Base-by-base conservation (phyloP, 2,329 filamentous ascomycete species). In the Incumbomyces lentus region DNA sequence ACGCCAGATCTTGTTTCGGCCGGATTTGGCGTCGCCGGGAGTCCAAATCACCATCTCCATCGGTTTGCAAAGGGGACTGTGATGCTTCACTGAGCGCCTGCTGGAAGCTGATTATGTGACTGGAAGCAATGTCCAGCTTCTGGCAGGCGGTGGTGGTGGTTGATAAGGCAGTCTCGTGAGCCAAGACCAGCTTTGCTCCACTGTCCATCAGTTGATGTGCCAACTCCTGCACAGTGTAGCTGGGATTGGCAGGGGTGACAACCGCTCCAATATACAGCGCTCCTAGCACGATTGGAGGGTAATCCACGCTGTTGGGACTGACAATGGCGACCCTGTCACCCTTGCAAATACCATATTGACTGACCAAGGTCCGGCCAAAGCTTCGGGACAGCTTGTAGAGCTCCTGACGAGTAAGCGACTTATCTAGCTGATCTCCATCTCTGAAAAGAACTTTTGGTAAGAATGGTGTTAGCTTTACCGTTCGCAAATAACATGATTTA, bases 221-320 rank as follows among this genome's bases (percentile, higher is more conserved):
- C 30, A 95, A 74, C 65, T 96, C 90, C 8, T 86, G 79, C 11
- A 76, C 77, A 0, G 85, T 94, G 66, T 95, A 95, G 3, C 81
- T 79, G 16, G 89, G 88, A 60, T 95, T 95, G 2, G 86, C 88
- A 0, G 89, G 87, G n/a, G 82, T 87, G 10, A 86, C 68, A 43
- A 86, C 70, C 26, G 85, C 88, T 38, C 88, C 89, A 1, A 86
- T 84, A 84, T 86, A 95, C 54, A 84, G 78, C 8, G 79, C 74
- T 22, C 88, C 89, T 71, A 86, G 86, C 63, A 79, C 86, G 39
- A 88, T 65, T 2, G 82, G 71, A 0, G 86, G 82, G 0, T 82
- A 86, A 63, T 95, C 89, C 60, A 95, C 83, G 62, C 75, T 81
- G 63, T 96, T 95, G 22, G 88, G 85, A 2, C 86, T 82, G 70